Conservation (phyloP, 2,329 filamentous ascomycete species). For the Mollisiaceae sp. region DNA sequence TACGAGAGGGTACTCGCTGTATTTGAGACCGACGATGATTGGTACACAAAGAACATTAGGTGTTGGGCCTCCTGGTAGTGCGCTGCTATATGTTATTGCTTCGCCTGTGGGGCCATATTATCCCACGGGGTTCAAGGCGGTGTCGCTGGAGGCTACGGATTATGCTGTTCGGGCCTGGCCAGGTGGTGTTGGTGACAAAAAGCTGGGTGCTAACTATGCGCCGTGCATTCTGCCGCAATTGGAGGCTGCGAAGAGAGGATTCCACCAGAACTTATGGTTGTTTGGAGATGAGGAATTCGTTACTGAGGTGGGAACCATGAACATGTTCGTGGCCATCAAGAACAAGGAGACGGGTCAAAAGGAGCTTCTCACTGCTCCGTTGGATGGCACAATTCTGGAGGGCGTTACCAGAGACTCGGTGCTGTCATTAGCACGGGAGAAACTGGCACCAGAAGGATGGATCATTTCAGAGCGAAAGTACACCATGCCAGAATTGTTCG, state of each 20-base stretch:
- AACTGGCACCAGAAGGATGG: constrained; percentile 86
- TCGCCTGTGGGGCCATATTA: constrained; percentile 98
- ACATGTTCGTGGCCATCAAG: constrained; percentile 87
- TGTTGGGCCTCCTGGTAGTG: constrained; percentile 88
- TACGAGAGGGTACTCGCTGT: constrained; percentile 88
- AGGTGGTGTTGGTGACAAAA: constrained; percentile 96
- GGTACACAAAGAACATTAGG: constrained; percentile 95
- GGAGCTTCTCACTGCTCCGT: constrained; percentile 90
- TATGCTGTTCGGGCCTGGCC: constrained; percentile 98
- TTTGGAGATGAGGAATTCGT: constrained; percentile 96
- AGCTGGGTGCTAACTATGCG: constrained; percentile 98
- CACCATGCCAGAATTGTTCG: constrained; percentile 83
- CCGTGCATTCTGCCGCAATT: constrained; percentile 97
- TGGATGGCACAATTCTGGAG: constrained; percentile 95
- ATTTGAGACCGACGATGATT: constrained; percentile 95
- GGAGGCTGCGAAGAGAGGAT: constrained; percentile 86
- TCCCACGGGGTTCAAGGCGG: constrained; percentile 96
- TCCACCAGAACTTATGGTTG: constrained; percentile 98
- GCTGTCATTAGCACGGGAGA: constrained; percentile 82
- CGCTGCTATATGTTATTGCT: constrained; percentile 92
- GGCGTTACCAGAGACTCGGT: constrained; percentile 94
- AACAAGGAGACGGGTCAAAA: constrained; percentile 88
- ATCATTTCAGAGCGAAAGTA: constrained; percentile 86
- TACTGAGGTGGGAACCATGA: constrained; percentile 99
- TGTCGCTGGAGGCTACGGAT: constrained; percentile 93